These are phyloP conservation scores for Heritiera littoralis DNA, from an alignment of 345 rosid genomes.

Conservation along the genomic window DNA sequence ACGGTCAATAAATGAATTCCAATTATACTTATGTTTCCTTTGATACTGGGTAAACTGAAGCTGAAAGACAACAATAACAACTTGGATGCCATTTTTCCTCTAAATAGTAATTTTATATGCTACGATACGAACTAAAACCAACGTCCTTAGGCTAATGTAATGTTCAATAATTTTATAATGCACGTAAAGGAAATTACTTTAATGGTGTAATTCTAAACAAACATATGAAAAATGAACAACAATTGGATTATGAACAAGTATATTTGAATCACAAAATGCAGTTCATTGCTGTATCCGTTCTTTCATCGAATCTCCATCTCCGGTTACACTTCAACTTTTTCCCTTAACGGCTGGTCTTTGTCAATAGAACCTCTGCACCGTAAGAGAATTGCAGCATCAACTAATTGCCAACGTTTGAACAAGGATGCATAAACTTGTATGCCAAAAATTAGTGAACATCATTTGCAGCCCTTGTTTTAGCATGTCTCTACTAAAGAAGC, in stretches of 20 bases:
- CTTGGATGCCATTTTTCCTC: not conserved
- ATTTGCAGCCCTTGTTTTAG: not conserved
- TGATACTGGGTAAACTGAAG: not conserved
- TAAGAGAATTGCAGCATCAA: not conserved
- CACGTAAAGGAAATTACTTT: not conserved
- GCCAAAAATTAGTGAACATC: not conserved
- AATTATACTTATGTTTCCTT: not conserved
- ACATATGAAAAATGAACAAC: not conserved
- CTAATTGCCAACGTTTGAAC: not conserved
- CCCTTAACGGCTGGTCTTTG: slow-evolving; percentile 10
- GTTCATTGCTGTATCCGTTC: not conserved
- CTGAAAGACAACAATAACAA: not conserved
- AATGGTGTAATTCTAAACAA: not conserved
- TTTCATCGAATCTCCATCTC: slow-evolving; percentile 28
- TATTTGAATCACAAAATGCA: not conserved
- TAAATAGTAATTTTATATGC: not conserved
- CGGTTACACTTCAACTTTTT: slow-evolving; percentile 11
- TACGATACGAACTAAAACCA: not conserved
- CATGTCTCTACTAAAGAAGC: not conserved
- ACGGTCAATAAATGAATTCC: not conserved
- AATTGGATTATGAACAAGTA: not conserved
- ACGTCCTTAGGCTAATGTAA: not conserved
- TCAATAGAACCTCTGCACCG: slow-evolving; percentile 26
- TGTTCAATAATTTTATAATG: not conserved
- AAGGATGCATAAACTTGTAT: not conserved